Percentiles rank a stretch among this genome's conserved stretches.
Conservation (phyloP, 2,329 filamentous ascomycete species). For the Fusarium algeriense region DNA sequence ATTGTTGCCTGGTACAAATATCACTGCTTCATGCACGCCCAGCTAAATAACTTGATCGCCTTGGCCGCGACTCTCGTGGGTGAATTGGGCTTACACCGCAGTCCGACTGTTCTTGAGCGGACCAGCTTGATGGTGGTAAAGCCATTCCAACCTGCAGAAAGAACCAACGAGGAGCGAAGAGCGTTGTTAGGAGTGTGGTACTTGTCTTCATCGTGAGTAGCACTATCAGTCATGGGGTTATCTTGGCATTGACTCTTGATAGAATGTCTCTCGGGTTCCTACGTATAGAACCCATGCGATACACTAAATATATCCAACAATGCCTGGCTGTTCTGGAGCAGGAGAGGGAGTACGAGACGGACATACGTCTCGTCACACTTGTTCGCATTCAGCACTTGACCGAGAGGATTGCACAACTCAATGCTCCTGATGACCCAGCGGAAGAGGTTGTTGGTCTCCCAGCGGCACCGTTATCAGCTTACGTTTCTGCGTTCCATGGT, state of each 20-base stretch:
- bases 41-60: constrained; percentile 64
- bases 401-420: constrained; percentile 61
- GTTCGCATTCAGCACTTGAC: constrained; percentile 64
- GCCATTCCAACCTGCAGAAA: constrained; percentile 53
- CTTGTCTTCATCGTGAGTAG: constrained; percentile 63
- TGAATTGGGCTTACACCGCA: constrained; percentile 61
- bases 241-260: constrained; percentile 9
- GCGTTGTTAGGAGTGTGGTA: constrained; percentile 67
- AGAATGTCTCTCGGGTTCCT: constrained; percentile 59
- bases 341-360: constrained; percentile 59
- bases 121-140: constrained; percentile 58
- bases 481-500: constrained; percentile 59
- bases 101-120: constrained; percentile 57
- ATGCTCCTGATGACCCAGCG: constrained; percentile 51
- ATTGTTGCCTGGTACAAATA: constrained; percentile 66
- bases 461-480: constrained; percentile 58
- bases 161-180: constrained; percentile 66
- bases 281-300: constrained; percentile 63
- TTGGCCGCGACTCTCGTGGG: constrained; percentile 61
- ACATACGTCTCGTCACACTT: constrained; percentile 60
- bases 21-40: constrained; percentile 65
- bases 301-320: constrained; percentile 64
- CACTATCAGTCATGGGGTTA: fast-evolving
- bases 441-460: constrained; percentile 53
- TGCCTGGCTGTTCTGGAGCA: constrained; percentile 62